Base-by-base conservation (phyloP, 1,284 basidiomycete genomes). In the Malassezia psittaci region DNA sequence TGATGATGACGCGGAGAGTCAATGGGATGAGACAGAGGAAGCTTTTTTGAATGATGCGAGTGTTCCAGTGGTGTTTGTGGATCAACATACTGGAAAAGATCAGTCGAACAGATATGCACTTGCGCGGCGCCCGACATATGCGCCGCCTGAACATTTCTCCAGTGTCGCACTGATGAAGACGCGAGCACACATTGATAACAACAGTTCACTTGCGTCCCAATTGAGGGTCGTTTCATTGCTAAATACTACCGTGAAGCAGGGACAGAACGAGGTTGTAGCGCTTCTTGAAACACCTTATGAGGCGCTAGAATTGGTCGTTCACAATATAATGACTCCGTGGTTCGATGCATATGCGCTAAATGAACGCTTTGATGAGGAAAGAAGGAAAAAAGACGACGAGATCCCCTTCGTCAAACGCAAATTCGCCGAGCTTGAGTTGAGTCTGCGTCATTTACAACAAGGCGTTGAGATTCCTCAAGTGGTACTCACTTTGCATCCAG, bases 321-420 rank as follows among this genome's bases (percentile, higher is more conserved):
- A 93, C 70, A 86, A 84, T 62, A 93, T 90, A 68, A 90, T 96
- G 46, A 91, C 96, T 61, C 91, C 93, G 0, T 96, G 90, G 85
- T 96, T 98, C 68, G 91, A 96, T 76, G 90, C 90, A 12, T 96
- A 94, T 68, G 89, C 96, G 32, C 78, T 75, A 48, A 79, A 79
- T 47, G 77, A 77, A 53, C 59, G 59, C 3, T 52, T 57, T 37
- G 62, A 64, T 24, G 63, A 65, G 45, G 67, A 65, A 34, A 48
- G 47, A n/a, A 47, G 59, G 13, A 48, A 57, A 0, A 52, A 34
- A 16, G 66, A 66, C 48, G 73, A 72, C 45, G 66, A 58, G 45
- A 96, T 98, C 54, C 93, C 94, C 5, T 89, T 96, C 80, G 91
- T 93, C 34, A 96, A 94, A 82, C 93, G 93, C 80, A 96, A 96